A percentile compares a stretch with the other conserved stretches of the same genome.
Evolutionary conservation across 83 land plant species (phyloP).

Genomic region (Thuja plicata): DNA sequence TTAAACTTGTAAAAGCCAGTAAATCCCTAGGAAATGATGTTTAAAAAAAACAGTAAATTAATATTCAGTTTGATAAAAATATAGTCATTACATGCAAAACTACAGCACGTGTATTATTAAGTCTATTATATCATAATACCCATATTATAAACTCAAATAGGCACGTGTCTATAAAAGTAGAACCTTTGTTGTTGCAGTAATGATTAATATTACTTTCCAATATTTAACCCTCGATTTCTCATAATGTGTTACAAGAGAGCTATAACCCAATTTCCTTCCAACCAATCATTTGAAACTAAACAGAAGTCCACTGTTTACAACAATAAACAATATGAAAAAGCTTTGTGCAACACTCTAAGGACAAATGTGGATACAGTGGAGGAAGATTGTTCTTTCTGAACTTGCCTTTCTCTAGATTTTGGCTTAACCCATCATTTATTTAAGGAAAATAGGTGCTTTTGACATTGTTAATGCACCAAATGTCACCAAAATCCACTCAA

Average conservation of each 20-base stretch:
- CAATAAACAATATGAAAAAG: not conserved
- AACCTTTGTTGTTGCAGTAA: not conserved
- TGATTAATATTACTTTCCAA: not conserved
- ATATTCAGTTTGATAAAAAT: not conserved
- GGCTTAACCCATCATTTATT: not conserved
- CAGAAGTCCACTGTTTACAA: not conserved
- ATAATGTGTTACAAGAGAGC: not conserved
- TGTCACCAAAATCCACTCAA: not conserved
- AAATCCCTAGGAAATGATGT: not conserved
- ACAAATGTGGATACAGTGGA: not conserved
- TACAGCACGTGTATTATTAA: not conserved
- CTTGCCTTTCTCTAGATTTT: not conserved
- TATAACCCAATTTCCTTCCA: not conserved
- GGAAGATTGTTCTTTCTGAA: not conserved
- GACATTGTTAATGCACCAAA: not conserved
- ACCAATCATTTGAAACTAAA: not conserved
- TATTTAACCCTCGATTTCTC: not conserved
- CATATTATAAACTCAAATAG: not conserved
- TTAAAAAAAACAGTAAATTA: not conserved
- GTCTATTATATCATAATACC: not conserved
- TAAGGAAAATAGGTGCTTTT: not conserved
- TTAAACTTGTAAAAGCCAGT: not conserved
- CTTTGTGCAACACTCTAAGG: too few species aligned
- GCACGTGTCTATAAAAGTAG: not conserved
- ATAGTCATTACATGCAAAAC: not conserved